A percentile compares a stretch with the other conserved stretches of the same genome.
These are phyloP conservation scores for Blastobotrys buckinghamii DNA, from an alignment of 1,139 yeast genomes.

Conservation along the genomic window DNA sequence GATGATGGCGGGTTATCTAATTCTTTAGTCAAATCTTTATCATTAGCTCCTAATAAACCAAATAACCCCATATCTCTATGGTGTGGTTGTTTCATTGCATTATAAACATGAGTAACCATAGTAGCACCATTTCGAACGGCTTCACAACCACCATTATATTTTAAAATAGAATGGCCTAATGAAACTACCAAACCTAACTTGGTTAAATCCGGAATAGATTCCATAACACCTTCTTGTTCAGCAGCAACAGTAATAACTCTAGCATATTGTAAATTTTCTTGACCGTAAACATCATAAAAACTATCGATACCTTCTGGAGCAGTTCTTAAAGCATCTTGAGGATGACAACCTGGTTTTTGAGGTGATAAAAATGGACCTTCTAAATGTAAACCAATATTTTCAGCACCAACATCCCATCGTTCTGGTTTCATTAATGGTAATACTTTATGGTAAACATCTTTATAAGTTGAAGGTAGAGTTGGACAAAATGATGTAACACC, in stretches of 20 bases:
- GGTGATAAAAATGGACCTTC: slow-evolving; percentile 59
- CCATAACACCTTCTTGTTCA: slow-evolving; percentile 51
- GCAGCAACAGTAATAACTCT: slow-evolving; percentile 59
- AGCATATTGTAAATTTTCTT: slow-evolving; percentile 38
- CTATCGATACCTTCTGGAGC: slow-evolving; percentile 40
- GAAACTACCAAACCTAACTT: slow-evolving; percentile 41
- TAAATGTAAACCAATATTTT: slow-evolving; percentile 57
- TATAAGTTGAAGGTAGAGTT: slow-evolving; percentile 52
- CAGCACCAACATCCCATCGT: slow-evolving; percentile 39
- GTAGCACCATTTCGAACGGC: slow-evolving; percentile 51
- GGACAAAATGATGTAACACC: slow-evolving; percentile 61
- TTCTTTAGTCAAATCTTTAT: slow-evolving; percentile 17
- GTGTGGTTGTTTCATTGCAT: slow-evolving; percentile 66
- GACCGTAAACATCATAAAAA: slow-evolving; percentile 45
- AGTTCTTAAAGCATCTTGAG: slow-evolving; percentile 48
- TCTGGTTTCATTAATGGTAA: slow-evolving; percentile 43
- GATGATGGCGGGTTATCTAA: slow-evolving; percentile 14
- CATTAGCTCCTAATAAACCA: slow-evolving; percentile 42
- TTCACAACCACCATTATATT: slow-evolving; percentile 43
- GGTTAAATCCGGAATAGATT: slow-evolving; percentile 41
- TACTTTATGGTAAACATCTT: slow-evolving; percentile 47
- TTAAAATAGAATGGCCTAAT: slow-evolving; percentile 53
- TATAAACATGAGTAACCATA: slow-evolving; percentile 59
- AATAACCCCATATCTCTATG: slow-evolving; percentile 57
- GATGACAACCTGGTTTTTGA: slow-evolving; percentile 59